Evolutionary conservation across 495 filamentous ascomycete species (phyloP), one percentile per base, ranked within the genome.

Genomic region (Hyaloscypha bicolor): DNA sequence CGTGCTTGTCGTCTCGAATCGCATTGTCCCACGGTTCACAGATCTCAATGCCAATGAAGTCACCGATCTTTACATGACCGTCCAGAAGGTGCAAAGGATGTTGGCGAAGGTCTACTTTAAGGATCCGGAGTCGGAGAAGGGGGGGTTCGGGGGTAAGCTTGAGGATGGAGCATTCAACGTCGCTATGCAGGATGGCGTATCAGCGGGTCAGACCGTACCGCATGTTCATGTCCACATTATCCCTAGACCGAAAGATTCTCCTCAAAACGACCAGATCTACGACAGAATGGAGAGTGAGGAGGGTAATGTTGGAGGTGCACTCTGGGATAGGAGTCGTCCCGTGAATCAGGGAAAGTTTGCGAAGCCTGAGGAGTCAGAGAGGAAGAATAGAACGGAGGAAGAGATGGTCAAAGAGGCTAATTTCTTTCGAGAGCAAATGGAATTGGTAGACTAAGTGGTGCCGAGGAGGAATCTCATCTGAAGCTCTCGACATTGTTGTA

Each of bases 141-240:
- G 4, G 3, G 48, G 12, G 22, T 35, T 29, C 16, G 39, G 9
- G 21, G 65, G 60, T 6, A 63, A 64, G 32, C 59, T 66, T 14
- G 76, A 79, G 35, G 76, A 77, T 35, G 84, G 87, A 4, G 88
- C 85, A 73, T 86, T 98, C 73, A 99, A 97, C 77, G 90, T 99
- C 61, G 94, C 95, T 0, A 83, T 99, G 19, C 95, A 99, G 73
- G 95, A 99, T 79, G 95, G 95, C 11, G 77, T 76, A 31, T 91
- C 91, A 69, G 93, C 96, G 1, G 95, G 95, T 0, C 95, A 99
- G 82, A 87, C 86, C 31, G 93, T 99, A 29, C 80, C 90, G 11
- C 95, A 99, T 79, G 88, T 98, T 16, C 96, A 99, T 78, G 88
- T 91, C 58, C 96, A 99, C 80, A 87, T 98, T 39, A 97, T 99